phyloP scores from a whole-genome alignment of 2,329 filamentous ascomycete genomes.

The Aspergillus felis region DNA sequence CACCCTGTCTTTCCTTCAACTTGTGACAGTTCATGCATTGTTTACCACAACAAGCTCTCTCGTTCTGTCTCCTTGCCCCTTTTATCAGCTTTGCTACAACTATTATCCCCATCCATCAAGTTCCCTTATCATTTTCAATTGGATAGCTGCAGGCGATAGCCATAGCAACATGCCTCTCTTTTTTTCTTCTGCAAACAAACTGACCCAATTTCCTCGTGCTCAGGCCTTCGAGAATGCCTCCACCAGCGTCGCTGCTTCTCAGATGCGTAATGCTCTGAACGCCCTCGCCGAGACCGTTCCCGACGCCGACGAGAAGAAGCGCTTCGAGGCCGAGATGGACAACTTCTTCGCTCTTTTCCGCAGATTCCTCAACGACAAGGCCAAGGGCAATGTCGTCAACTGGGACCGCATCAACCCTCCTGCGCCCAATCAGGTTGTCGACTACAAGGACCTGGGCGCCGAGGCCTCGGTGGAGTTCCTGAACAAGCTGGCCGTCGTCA shows the following conservation, averaged over 20 bases:
- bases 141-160: not conserved
- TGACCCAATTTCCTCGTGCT: not conserved
- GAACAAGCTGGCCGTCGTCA: constrained; percentile 95
- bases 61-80: not conserved
- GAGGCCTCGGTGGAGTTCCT: constrained; percentile 89
- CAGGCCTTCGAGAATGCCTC: constrained; percentile 99
- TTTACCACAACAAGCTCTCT: not conserved
- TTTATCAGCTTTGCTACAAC: not conserved
- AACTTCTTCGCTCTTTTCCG: constrained; percentile 99
- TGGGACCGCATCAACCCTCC: constrained; percentile 97
- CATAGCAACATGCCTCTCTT: not conserved
- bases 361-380: constrained; percentile 97
- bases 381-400: constrained; percentile 92
- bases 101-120: not conserved
- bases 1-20: not conserved
- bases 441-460: constrained; percentile 87
- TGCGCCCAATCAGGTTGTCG: constrained; percentile 87
- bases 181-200: not conserved
- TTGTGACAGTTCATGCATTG: not conserved
- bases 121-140: not conserved
- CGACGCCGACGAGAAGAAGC: constrained; percentile 68
- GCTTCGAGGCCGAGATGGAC: constrained; percentile 99
- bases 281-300: constrained; percentile 84
- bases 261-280: constrained; percentile 98
- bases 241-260: constrained; percentile 93